Evolutionary conservation across 176 grass and related monocot genomes (phyloP).

Genomic region (Carex pumila): DNA sequence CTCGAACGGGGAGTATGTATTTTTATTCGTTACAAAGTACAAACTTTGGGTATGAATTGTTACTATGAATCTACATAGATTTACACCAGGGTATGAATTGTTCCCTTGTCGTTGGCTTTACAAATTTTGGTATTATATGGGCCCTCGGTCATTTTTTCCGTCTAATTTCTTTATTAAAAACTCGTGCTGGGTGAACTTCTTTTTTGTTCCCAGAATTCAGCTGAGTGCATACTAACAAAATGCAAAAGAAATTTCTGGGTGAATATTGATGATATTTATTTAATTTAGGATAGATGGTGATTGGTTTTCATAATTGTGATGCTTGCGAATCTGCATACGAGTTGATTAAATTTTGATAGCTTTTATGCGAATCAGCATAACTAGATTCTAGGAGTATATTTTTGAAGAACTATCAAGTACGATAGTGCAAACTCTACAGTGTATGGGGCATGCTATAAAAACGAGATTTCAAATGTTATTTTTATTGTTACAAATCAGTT

Average conservation of each 20-base stretch:
- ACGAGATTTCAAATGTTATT: too few relatives aligned
- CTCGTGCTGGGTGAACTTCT: neutral
- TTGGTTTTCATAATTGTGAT: neutral
- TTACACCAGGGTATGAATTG: neutral
- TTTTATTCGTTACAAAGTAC: neutral
- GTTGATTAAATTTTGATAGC: neutral
- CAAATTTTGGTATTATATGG: neutral
- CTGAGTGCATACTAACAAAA: neutral
- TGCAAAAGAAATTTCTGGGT: neutral
- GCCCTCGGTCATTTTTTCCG: neutral
- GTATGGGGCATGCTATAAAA: too few relatives aligned
- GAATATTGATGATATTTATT: neutral
- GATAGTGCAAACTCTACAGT: too few relatives aligned
- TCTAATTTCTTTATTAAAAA: neutral
- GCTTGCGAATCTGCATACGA: neutral
- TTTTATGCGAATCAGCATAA: too few relatives aligned
- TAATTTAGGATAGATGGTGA: neutral
- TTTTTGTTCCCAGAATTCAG: neutral
- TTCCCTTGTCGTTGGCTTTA: neutral
- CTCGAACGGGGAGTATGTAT: neutral
- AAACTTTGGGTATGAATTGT: neutral
- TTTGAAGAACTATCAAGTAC: neutral
- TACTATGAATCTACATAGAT: too few relatives aligned
- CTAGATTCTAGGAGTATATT: neutral
- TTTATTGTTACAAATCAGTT: too few relatives aligned